phyloP scores from a whole-genome alignment of 805 yeast genomes.

The Brettanomyces naardenensis region DNA sequence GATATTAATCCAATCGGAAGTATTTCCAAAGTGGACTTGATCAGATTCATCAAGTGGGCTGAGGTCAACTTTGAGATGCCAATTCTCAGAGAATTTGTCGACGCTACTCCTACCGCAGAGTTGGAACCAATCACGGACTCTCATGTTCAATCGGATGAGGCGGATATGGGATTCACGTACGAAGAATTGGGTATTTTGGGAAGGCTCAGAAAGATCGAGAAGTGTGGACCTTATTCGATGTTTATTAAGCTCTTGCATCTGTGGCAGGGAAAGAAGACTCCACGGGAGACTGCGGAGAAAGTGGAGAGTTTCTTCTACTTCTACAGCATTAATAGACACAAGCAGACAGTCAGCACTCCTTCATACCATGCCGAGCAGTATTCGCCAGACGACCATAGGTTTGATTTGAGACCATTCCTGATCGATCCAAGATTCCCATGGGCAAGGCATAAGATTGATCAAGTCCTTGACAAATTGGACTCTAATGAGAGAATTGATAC shows the following conservation, averaged over 20 bases:
- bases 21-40: constrained; percentile 88
- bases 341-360: constrained; percentile 96
- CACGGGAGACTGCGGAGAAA: constrained; percentile 82
- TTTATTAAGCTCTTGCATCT: constrained; percentile 82
- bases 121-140: constrained; percentile 90
- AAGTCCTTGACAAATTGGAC: constrained; percentile 54
- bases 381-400: constrained; percentile 96
- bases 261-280: constrained; percentile 83
- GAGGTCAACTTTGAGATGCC: constrained; percentile 63
- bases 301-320: constrained; percentile 89
- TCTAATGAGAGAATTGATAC: constrained; percentile 28
- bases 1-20: constrained; percentile 99
- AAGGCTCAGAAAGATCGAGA: constrained; percentile 78
- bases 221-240: constrained; percentile 96
- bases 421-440: constrained; percentile 84
- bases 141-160: constrained; percentile 93
- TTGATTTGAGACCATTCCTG: constrained; percentile 92
- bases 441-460: constrained; percentile 86
- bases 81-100: constrained; percentile 65
- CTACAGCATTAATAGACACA: constrained; percentile 93
- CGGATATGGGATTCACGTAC: constrained; percentile 97
- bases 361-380: constrained; percentile 96
- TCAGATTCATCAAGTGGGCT: constrained; percentile 79
- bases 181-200: constrained; percentile 92
- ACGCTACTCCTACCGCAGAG: constrained; percentile 97